Evolutionary conservation across 352 stramenopile genomes (phyloP), one percentile per base, ranked within the genome.

Genomic region (Phytopythium aichiense): DNA sequence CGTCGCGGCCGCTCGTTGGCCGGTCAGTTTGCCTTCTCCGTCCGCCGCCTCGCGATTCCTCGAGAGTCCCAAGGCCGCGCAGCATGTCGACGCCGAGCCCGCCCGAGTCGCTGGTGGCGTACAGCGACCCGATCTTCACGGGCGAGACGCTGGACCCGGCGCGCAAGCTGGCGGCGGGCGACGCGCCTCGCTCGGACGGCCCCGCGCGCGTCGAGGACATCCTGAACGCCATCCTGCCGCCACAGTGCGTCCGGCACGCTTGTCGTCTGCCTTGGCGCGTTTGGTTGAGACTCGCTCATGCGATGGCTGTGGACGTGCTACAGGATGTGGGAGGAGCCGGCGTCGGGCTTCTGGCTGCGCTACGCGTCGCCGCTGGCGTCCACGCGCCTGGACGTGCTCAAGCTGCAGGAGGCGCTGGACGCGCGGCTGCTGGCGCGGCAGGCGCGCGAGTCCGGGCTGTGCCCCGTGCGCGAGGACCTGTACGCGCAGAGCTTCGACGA

Each of bases 401-500:
- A 90, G 54, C 74, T 98, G n/a, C 83, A 94, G 58, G 87, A 93
- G 66, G 71, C 83, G 55, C 86, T 98, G 68, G 95, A 98, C 67
- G 77, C 76, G 49, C 92, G 92, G 51, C 75, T 98, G 45, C 69
- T 91, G 50, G 81, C 96, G 67, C 76, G 94, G 23, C 92, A 98
- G 73, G 95, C 92, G 31, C 79, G 92, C 28, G 92, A 98, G 58
- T 96, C 71, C 51, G 94, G 92, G 49, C 97, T 98, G 31, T 98
- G 94, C 67, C 79, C 89, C 58, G 92, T 98, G 60, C 84, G 94
- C 38, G 94, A 98, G 68, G 90, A 98, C 66, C 81, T 98, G 31
- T 98, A 98, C 69, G 69, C 65, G 7, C 94, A 98, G 72, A 84
- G 76, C 60, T 98, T 98, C 62, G 88, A 98, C 64, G 94, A 98